Base-by-base conservation (phyloP, 208 protist genomes). In the Cochliopodium minus region DNA sequence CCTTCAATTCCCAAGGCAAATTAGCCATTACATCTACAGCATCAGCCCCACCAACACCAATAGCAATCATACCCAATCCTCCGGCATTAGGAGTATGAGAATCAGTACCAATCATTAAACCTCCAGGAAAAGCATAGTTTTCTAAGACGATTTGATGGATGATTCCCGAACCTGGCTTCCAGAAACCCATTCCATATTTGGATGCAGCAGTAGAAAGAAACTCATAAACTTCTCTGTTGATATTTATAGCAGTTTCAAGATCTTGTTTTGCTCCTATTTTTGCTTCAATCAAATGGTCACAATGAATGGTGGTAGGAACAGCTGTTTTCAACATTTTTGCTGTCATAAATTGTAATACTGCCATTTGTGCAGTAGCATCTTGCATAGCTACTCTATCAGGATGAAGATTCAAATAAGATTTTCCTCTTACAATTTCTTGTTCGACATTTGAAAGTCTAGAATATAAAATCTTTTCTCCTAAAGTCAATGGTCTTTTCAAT, bases 11-110 rank as follows among this genome's bases (percentile, higher is more conserved):
- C 80, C 77, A 85, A 30, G 77, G 72, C 11, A 86, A 54, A 55
- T 69, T 75, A 15, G 79, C 82, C 82, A 87, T 86, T 7, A 82
- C 82, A 59, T 86, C 82, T 25, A 86, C 80, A 11, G 80, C 82
- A 66, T 86, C 82, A 47, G 80, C 82, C 62, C 80, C 82, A 62
- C 82, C 82, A 28, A 86, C 80, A 65, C 81, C 79, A 53, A 83
- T 62, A 34, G 67, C 65, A 26, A 67, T 15, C 61, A 70, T 66
- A 55, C 69, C 71, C 1, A 75, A 50, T 57, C 69, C 74, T 59
- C 77, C 79, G 32, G 71, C 79, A 65, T 83, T 85, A 39, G 70
- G 69, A 15, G 77, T 83, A 33, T 85, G 74, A 17, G 64, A 76
- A 47, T 77, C 72, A 22, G 73, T 83, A 42, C 77, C 77, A 58